These are phyloP conservation scores for Plasmopara viticola DNA, from an alignment of 352 stramenopile genomes.

Conservation along the genomic window DNA sequence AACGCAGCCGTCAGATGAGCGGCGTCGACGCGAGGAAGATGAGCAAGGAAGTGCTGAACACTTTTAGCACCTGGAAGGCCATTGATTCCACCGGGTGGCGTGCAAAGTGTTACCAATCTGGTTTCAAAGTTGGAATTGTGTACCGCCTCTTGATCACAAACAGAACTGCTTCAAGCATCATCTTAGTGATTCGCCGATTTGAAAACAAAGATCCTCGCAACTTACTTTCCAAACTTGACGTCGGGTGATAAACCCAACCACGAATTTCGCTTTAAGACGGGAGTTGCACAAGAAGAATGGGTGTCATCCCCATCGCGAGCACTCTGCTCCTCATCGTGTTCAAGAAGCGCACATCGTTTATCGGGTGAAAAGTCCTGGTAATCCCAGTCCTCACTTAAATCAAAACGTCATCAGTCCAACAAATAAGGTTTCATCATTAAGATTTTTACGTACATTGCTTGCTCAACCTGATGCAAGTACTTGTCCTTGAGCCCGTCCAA, in stretches of 20 bases:
- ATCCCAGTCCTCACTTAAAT: conserved; percentile 56
- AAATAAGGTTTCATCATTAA: too few species aligned
- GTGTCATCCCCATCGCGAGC: conserved; percentile 22
- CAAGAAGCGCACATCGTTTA: conserved; percentile 51
- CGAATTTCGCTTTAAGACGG: conserved; percentile 19
- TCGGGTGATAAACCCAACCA: conserved; percentile 46
- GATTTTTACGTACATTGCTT: conserved; percentile 34
- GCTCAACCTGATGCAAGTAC: conserved; percentile 50
- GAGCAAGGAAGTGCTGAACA: conserved; percentile 38
- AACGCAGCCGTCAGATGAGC: conserved; percentile 28
- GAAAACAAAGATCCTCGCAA: not conserved
- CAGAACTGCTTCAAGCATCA: conserved; percentile 15
- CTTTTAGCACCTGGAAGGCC: conserved; percentile 42
- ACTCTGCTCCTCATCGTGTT: conserved; percentile 40
- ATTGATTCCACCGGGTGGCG: conserved; percentile 41
- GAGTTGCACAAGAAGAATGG: conserved; percentile 15
- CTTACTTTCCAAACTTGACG: conserved; percentile 40
- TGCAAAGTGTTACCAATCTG: conserved; percentile 46
- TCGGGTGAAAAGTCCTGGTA: conserved; percentile 65
- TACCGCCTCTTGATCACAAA: conserved; percentile 11
- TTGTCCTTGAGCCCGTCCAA: conserved; percentile 56
- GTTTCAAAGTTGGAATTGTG: conserved; percentile 31
- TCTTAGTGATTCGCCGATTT: not conserved
- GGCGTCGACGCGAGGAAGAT: conserved; percentile 34
- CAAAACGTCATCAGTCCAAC: not conserved